A percentile compares a stretch with the other conserved stretches of the same genome.
These are phyloP conservation scores for Plasmodium cynomolgi DNA, from an alignment of 169 alveolate genomes.

Conservation along the genomic window DNA sequence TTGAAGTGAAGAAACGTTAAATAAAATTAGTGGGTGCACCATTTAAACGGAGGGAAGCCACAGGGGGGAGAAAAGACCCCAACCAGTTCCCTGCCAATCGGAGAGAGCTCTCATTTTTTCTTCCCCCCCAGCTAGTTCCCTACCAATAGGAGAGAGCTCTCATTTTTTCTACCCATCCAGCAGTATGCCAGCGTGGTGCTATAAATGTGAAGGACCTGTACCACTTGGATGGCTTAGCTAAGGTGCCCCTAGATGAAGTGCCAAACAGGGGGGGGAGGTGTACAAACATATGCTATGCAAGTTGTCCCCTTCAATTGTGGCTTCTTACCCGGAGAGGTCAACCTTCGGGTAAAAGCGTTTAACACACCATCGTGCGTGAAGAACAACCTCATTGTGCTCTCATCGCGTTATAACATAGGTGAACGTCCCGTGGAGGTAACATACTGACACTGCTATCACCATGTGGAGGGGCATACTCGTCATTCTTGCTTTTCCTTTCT, in stretches of 20 bases:
- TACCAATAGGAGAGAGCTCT: background rate
- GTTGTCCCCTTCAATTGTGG: background rate
- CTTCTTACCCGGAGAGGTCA: background rate
- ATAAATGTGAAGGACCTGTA: background rate
- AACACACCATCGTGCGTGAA: background rate
- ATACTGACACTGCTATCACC: background rate
- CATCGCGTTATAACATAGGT: background rate
- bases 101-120: too few species aligned
- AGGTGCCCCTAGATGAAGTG: background rate
- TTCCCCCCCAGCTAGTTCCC: too few species aligned
- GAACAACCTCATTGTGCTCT: background rate
- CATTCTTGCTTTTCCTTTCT: background rate
- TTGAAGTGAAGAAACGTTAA: background rate
- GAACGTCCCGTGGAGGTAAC: background rate
- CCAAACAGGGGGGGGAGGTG: background rate
- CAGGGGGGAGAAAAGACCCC: background rate
- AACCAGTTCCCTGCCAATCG: too few species aligned
- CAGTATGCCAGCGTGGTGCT: background rate
- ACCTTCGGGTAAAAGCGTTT: background rate
- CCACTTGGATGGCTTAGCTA: background rate
- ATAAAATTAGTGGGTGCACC: background rate
- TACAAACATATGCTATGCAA: background rate
- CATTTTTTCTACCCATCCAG: too few species aligned
- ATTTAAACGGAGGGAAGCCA: background rate
- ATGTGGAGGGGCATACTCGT: slow-evolving; percentile 7